Conservation (phyloP, 768 basidiomycete genomes). For the Collybia nuda region DNA sequence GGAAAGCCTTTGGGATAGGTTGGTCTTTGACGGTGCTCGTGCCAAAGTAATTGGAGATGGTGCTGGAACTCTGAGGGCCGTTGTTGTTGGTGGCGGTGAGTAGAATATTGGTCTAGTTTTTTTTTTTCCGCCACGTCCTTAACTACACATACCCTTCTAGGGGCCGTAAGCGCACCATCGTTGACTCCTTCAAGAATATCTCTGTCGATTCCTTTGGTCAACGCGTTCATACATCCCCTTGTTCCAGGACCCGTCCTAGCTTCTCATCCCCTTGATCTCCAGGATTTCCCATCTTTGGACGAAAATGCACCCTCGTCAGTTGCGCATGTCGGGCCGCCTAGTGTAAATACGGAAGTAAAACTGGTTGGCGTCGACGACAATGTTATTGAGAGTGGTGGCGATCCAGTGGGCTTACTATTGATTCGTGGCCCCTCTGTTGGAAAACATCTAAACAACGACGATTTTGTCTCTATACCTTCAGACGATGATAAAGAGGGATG, state of each 20-base stretch:
- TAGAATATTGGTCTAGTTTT: constrained; percentile 5
- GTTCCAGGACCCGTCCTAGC: constrained; percentile 80
- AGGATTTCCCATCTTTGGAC: constrained; percentile 52
- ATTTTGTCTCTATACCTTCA: constrained; percentile 34
- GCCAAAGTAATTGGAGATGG: constrained; percentile 57
- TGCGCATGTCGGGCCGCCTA: constrained; percentile 73
- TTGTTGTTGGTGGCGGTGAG: constrained; percentile 74
- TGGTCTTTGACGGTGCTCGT: constrained; percentile 72
- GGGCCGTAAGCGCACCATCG: constrained; percentile 43
- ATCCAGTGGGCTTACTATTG: constrained; percentile 61
- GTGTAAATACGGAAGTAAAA: constrained; percentile 83
- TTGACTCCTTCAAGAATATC: constrained; percentile 70
- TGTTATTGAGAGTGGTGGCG: constrained; percentile 59
- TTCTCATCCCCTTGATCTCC: constrained; percentile 83
- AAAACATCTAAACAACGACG: constrained; percentile 40
- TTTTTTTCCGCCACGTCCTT: neutral
- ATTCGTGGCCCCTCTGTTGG: constrained; percentile 79
- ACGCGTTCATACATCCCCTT: constrained; percentile 57
- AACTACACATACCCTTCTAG: constrained; percentile 28
- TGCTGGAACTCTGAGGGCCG: constrained; percentile 61
- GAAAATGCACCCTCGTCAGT: constrained; percentile 27
- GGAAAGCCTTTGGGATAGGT: constrained; percentile 82
- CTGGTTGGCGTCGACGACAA: constrained; percentile 69
- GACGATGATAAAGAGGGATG: constrained; percentile 39
- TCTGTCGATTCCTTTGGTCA: constrained; percentile 75